phyloP scores from a whole-genome alignment of 176 grass and related monocot species.

The Sorghum bicolor region DNA sequence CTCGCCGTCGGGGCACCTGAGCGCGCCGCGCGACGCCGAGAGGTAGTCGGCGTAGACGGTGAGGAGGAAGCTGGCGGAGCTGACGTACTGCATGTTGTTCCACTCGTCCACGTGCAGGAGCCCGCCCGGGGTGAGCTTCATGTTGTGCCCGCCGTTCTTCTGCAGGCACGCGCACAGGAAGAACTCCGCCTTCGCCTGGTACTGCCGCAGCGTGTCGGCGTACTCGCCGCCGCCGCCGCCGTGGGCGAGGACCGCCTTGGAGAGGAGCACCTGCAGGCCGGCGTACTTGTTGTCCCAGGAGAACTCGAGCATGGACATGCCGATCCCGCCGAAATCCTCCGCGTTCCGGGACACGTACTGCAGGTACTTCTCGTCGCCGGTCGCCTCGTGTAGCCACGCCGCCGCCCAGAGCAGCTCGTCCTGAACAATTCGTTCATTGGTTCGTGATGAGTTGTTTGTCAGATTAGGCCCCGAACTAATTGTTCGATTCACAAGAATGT shows the following conservation, averaged over 20 bases:
- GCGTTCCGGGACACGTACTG: slow-evolving; percentile 66
- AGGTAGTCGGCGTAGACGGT: slow-evolving; percentile 80
- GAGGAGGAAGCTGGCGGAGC: slow-evolving; percentile 61
- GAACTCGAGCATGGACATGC: slow-evolving; percentile 78
- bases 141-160: slow-evolving; percentile 80
- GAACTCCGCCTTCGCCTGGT: slow-evolving; percentile 91
- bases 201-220: slow-evolving; percentile 56
- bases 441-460: background rate
- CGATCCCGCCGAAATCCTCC: slow-evolving; percentile 58
- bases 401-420: slow-evolving; percentile 91
- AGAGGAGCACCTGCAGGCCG: slow-evolving; percentile 78
- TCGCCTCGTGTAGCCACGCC: slow-evolving; percentile 84
- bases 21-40: slow-evolving; percentile 14
- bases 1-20: slow-evolving; percentile 73
- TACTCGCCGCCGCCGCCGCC: slow-evolving; percentile 4
- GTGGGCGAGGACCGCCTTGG: slow-evolving; percentile 59
- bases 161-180: slow-evolving; percentile 90
- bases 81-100: slow-evolving; percentile 96
- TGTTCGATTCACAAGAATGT: background rate
- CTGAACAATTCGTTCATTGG: background rate
- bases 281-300: slow-evolving; percentile 99
- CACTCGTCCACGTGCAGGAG: slow-evolving; percentile 73
- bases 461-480: background rate
- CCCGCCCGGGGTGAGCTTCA: slow-evolving; percentile 65
- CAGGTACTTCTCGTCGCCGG: slow-evolving; percentile 64